Evolutionary conservation across 345 rosid species (phyloP), one percentile per base, ranked within the genome.

Genomic region (Mangifera indica): DNA sequence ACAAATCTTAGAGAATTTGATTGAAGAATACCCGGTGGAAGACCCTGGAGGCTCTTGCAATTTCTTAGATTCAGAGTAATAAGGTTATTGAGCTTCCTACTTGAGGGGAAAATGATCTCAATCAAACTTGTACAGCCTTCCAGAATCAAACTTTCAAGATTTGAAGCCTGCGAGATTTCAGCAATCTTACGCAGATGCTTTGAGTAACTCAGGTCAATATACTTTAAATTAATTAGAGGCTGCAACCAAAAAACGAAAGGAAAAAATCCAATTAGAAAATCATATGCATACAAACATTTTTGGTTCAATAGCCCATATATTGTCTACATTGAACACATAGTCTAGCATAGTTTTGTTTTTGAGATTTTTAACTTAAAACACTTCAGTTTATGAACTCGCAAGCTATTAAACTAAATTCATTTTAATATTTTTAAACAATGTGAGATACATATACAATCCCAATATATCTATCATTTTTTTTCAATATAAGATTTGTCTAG

Each of bases 141-240:
- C 3, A 49, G 17, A 49, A 49, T 49, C 18, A 49, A 49, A 18
- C 2, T 10, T 18, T 69, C 56, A 10, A 60, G 63, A 34, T 60
- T 62, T 10, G 40, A 24, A 1, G 63, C 74, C 0, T 14, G 18
- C 32, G 32, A 34, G 25, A 69, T 46, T 11, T 63, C 56, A 6
- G 54, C 59, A 13, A 20, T 10, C 1, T 1, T 3, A 5, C 15
- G 53, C 15, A 54, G 63, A 20, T 62, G 18, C 20, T 9, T 0
- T 12, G 63, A 51, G 54, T 40, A 2, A 32, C 44, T n/a, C 1
- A 74, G 71, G 25, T 20, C 20, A 21, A 56, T 56, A 1, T 11
- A 13, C 21, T 46, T 79, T 24, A 81, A 73, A 59, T 71, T 84
- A 45, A 71, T 67, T 77, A 60, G 53, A 49, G 3, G 53, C 85